Evolutionary conservation across 2,329 filamentous ascomycete genomes (phyloP), one percentile per base, ranked within the genome.

Genomic region (Botryosphaeria dothidea): DNA sequence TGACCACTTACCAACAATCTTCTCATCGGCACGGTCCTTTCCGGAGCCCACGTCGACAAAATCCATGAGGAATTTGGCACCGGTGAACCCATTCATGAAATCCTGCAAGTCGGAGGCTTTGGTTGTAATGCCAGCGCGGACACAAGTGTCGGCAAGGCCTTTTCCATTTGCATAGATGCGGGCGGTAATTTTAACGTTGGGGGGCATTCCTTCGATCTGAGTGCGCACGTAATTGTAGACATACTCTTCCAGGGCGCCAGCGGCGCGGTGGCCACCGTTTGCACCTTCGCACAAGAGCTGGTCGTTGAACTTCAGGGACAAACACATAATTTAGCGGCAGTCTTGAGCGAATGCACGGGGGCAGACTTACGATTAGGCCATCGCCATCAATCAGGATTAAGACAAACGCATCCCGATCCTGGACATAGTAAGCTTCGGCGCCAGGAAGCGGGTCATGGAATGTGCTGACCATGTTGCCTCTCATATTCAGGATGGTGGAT

Each of bases 81-180:
- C 78, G 66, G 85, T 86, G 71, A 87, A 85, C n/a, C 84, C 85
- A 38, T 80, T 80, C 29, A 81, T 79, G 71, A 87, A 87, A 46
- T 84, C 81, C 51, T 84, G 80, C 62, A 86, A 73, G 7, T 77
- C 67, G 5, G 73, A 69, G 9, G 75, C 68, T 11, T 81, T 77
- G 19, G 80, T 73, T 36, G 83, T 77, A 43, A 83, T 73, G 19
- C 83, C 83, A 58, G 76, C 76, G 60, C 77, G 78, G 49, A 78
- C 74, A 65, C 84, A 83, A 13, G 77, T 76, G 38, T 86, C 81
- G 36, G 78, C 78, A 48, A 87, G 74, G 27, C 80, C 80, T 67
- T 80, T 81, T 51, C 85, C 73, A 71, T 87, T 85, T 67, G 82
- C 80, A 72, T 85, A 87, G 65, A 87, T 76, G 66, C 81, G 81